Base-by-base conservation (phyloP, 139 green algal species). In the Tetradesmus lagerheimii region DNA sequence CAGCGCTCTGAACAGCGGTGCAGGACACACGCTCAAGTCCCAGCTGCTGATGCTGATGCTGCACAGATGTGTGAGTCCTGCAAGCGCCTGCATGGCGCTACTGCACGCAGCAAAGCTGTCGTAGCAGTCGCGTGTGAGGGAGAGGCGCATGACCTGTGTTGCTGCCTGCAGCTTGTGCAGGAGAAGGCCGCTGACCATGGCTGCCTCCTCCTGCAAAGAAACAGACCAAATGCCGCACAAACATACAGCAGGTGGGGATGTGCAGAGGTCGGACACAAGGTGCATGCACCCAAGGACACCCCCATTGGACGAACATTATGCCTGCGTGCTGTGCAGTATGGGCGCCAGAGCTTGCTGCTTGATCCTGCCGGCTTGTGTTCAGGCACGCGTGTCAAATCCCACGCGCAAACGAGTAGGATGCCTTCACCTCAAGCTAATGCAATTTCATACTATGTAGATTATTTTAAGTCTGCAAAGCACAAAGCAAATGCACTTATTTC, bases 1-100 rank as follows among this genome's bases (percentile, higher is more conserved):
- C 71, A 41, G 71, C 9, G 31, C 31, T 12, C 27, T 37, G 71
- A 79, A 79, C 11, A 79, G 71, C 71, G 71, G 71, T 4, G 71
- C 57, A 71, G 57, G 57, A 31, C 57, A 71, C 57, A 31, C 57
- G 57, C 57, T 71, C 1, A 71, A 71, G 57, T 71, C 20, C 57
- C 57, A 71, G 57, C 57, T 71, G 57, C 57, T 71, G 57, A 71
- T 71, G 57, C 20, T 71, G 57, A 71, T 71, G 57, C 57, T 71
- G 57, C 57, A 23, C 23, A 71, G 57, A 23, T n/a, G 8, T 5
- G 23, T 71, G 23, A 71, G 57, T 71, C 57, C 57, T 71, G 57
- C 57, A 71, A 71, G 57, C 5, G 57, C 18, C 31, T n/a, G 23
- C 57, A 71, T 71, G 25, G 57, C 57, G 23, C 23, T 31, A 23